Percentiles rank a stretch among this genome's conserved stretches.
Conservation (phyloP, 768 basidiomycete genomes). For the Imleria badia region DNA sequence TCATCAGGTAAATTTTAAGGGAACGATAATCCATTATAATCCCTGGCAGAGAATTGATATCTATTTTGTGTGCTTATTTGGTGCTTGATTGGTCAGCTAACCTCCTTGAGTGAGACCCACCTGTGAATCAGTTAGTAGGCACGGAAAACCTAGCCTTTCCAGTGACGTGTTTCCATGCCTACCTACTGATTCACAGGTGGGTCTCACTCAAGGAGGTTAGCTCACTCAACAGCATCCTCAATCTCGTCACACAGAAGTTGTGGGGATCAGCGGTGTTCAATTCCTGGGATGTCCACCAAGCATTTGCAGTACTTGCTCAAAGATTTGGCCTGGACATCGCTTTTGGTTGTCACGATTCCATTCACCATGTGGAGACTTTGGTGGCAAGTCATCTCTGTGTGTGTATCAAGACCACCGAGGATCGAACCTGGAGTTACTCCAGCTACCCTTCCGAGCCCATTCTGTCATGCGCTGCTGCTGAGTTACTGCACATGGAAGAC, state of each 20-base stretch:
- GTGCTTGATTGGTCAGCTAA: too few relatives aligned
- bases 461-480: constrained; percentile 4
- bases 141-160: too few relatives aligned
- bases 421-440: background rate
- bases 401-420: background rate
- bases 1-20: too few relatives aligned
- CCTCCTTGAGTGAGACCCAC: background rate
- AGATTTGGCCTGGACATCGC: background rate
- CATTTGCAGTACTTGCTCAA: background rate
- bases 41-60: too few relatives aligned
- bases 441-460: constrained; percentile 7
- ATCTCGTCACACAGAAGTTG: background rate
- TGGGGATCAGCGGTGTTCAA: background rate
- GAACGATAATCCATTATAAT: too few relatives aligned
- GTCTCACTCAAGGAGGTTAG: background rate
- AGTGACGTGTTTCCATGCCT: too few relatives aligned
- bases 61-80: too few relatives aligned
- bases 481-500: background rate
- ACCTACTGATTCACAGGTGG: background rate
- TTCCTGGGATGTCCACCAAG: background rate
- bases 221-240: background rate
- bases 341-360: too few relatives aligned
- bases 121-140: too few relatives aligned
- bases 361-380: background rate
- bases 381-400: background rate